phyloP scores from a whole-genome alignment of 192 early-diverging fungal species.

The Backusella morwellensis region DNA sequence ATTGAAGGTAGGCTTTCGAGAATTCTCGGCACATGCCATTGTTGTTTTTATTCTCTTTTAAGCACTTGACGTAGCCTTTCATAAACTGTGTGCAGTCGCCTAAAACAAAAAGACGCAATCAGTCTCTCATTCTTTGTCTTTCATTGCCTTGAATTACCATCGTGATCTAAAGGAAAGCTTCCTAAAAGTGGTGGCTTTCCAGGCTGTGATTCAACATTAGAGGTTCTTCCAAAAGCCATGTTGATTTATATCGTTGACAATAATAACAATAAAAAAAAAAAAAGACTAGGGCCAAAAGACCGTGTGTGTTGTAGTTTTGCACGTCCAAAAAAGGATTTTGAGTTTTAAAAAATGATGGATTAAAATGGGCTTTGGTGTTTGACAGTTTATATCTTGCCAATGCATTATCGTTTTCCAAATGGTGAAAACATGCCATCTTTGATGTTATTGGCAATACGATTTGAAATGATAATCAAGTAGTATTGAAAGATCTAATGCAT shows the following conservation, averaged over 20 bases:
- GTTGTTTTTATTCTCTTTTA: conserved; percentile 69
- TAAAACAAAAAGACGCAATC: conserved; percentile 11
- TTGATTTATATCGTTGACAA: conserved; percentile 5
- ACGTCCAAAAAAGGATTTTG: background rate
- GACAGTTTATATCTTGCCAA: background rate
- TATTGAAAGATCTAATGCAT: no score
- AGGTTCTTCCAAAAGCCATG: conserved; percentile 79
- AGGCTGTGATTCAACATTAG: conserved; percentile 60
- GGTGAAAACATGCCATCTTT: background rate
- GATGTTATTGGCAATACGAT: background rate
- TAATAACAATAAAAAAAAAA: background rate
- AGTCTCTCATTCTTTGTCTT: background rate
- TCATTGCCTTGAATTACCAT: conserved; percentile 40
- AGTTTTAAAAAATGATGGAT: background rate
- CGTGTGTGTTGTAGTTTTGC: background rate
- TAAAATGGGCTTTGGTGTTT: background rate
- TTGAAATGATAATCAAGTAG: background rate
- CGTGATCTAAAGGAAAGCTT: conserved; percentile 89
- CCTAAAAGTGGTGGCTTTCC: conserved; percentile 81
- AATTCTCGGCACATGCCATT: conserved; percentile 68
- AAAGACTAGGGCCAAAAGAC: background rate
- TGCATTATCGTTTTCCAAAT: background rate
- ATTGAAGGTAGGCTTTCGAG: conserved; percentile 81
- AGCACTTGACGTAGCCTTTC: conserved; percentile 76
- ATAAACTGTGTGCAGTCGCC: conserved; percentile 83